Evolutionary conservation across 2,329 filamentous ascomycete genomes (phyloP).

Genomic region (Tolypocladium inflatum): DNA sequence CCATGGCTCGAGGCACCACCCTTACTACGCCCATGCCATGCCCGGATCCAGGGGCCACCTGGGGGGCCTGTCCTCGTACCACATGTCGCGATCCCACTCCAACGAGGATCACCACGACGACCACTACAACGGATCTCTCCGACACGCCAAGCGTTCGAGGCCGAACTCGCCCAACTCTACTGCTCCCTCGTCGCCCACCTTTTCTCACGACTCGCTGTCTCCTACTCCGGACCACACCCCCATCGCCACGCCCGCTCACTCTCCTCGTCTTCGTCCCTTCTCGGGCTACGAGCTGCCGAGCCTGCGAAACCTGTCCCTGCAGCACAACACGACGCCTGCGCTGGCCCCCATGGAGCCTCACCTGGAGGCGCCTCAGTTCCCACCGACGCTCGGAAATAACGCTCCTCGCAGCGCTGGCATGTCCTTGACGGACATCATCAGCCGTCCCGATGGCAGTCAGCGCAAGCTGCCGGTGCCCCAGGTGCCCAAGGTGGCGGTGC

Average conservation of each 20-base stretch:
- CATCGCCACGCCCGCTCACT: conserved; percentile 92
- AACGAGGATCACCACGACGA: conserved; percentile 70
- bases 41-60: conserved; percentile 51
- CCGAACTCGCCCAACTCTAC: conserved; percentile 94
- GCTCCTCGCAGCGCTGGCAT: conserved; percentile 53
- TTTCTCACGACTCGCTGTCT: conserved; percentile 90
- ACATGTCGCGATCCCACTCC: conserved; percentile 85
- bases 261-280: conserved; percentile 77
- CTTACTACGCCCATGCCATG: conserved; percentile 40
- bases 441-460: conserved; percentile 75
- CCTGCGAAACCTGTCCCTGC: conserved; percentile 55
- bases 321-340: conserved; percentile 44
- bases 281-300: conserved; percentile 74
- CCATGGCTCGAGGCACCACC: conserved; percentile 39
- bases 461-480: conserved; percentile 86
- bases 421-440: conserved; percentile 87
- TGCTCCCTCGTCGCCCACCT: conserved; percentile 89
- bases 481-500: conserved; percentile 79
- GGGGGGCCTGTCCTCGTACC: conserved; percentile 75
- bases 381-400: conserved; percentile 42
- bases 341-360: conserved; percentile 51
- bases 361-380: conserved; percentile 33
- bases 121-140: conserved; percentile 58
- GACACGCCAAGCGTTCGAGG: conserved; percentile 77
- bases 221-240: conserved; percentile 97